Evolutionary conservation across 257 asterid species (phyloP).

Genomic region (Penstemon barbatus): DNA sequence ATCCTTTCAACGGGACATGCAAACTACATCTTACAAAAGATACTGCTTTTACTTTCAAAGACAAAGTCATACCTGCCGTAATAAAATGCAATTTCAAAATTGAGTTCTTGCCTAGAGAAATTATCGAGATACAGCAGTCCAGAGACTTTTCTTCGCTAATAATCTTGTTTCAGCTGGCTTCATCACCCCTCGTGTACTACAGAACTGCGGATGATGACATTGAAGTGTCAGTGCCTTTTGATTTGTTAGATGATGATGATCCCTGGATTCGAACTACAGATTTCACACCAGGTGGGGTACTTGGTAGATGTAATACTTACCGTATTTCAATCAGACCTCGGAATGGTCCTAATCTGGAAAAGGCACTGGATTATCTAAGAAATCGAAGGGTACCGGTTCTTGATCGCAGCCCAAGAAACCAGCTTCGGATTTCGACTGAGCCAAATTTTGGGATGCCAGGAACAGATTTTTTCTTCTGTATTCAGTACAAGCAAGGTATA

Average conservation of each 20-base stretch:
- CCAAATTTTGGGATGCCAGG: slow-evolving; percentile 60
- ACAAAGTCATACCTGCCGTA: slow-evolving; percentile 40
- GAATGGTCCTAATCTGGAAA: slow-evolving; percentile 39
- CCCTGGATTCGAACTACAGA: slow-evolving; percentile 96
- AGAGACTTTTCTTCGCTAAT: slow-evolving; percentile 38
- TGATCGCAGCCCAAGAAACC: slow-evolving; percentile 13
- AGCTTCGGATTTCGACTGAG: slow-evolving; percentile 43
- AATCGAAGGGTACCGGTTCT: slow-evolving; percentile 42
- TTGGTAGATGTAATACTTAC: slow-evolving; percentile 79
- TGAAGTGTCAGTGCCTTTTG: slow-evolving; percentile 66
- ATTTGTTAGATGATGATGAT: slow-evolving; percentile 88
- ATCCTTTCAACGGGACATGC: slow-evolving; percentile 75
- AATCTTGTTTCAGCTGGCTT: slow-evolving; percentile 62
- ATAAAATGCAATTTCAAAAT: slow-evolving; percentile 74
- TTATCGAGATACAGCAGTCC: slow-evolving; percentile 51
- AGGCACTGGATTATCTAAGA: slow-evolving; percentile 52
- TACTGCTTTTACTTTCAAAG: slow-evolving; percentile 58
- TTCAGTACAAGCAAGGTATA: slow-evolving; percentile 55
- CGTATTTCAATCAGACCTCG: slow-evolving; percentile 63
- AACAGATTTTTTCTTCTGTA: slow-evolving; percentile 61
- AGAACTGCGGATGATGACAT: slow-evolving; percentile 93
- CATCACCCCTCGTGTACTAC: slow-evolving; percentile 69
- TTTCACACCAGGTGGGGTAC: slow-evolving; percentile 71
- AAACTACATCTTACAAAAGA: slow-evolving; percentile 61
- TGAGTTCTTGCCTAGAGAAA: slow-evolving; percentile 68